These are phyloP conservation scores for Prunella vulgaris DNA, from an alignment of 257 asterid species.

Conservation along the genomic window DNA sequence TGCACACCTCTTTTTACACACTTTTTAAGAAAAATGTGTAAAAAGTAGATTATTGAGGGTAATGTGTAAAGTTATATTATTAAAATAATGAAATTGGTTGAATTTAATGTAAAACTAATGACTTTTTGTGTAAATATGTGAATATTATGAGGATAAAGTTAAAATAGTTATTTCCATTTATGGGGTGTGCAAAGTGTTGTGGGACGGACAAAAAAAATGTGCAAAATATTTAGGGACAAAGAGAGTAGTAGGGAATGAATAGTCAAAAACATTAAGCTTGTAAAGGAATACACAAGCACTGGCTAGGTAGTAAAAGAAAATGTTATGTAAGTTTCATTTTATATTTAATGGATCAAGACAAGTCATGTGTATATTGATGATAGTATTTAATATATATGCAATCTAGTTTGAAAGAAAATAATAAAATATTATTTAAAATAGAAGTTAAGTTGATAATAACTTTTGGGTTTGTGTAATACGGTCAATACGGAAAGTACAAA, in stretches of 20 bases:
- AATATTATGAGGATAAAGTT: too few species aligned
- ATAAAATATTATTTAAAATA: not conserved
- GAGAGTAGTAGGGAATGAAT: not conserved
- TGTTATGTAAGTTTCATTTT: not conserved
- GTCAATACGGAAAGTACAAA: constrained; percentile 45
- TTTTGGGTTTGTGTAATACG: not conserved
- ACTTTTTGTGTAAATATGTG: too few species aligned
- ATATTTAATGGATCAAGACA: not conserved
- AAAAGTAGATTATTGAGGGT: too few species aligned
- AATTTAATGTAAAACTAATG: too few species aligned
- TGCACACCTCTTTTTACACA: too few species aligned
- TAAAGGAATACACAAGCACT: not conserved
- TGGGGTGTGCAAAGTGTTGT: too few species aligned
- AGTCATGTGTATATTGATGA: not conserved
- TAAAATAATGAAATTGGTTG: too few species aligned
- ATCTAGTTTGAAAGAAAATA: not conserved
- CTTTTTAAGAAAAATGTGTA: too few species aligned
- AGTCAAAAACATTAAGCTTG: not conserved
- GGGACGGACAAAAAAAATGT: too few species aligned
- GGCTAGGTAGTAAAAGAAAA: not conserved
- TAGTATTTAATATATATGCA: not conserved
- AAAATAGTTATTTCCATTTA: too few species aligned
- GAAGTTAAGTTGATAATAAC: not conserved
- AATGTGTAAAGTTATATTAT: too few species aligned
- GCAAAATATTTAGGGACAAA: not conserved